Base-by-base conservation (phyloP, 1,284 basidiomycete genomes). In the Ustilago curta region DNA sequence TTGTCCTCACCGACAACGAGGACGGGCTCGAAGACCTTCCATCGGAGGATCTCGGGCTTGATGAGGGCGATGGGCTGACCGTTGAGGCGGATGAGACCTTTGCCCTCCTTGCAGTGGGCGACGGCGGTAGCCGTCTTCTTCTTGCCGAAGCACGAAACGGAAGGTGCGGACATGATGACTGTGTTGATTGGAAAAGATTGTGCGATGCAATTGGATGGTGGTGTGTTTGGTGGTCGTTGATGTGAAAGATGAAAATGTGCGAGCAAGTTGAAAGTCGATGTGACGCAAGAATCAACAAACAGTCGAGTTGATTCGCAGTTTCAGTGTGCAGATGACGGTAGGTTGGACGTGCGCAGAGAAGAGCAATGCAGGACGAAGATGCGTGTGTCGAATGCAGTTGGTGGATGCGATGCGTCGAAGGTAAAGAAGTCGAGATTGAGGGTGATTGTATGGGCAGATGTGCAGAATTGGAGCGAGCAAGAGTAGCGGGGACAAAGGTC, bases 61-160 rank as follows among this genome's bases (percentile, higher is more conserved):
- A 96, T 90, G 85, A 99, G 93, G 86, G 91, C 90, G 88, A 99
- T 94, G 85, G 97, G 97, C 62, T 93, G 92, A 80, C 96, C 95
- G 86, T 99, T 98, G 87, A 99, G 90, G 85, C 95, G 93, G 87
- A 99, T 92, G 85, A 97, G 90, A 70, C 97, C 97, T 87, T 94
- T 94, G 83, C 97, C 97, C 88, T 97, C 94, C 87, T 86, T 82
- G 76, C 70, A 77, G 74, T 76, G 62, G 59, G 81, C 79, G 52
- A 82, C 79, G 59, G 79, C 81, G 61, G 83, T 83, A 42, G 84
- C 78, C 63, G 83, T 85, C 82, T 85, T 85, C 82, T 86, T 86
- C 84, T 86, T 86, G 67, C 85, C 85, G 78, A 85, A 86, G 76
- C 83, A 85, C 70, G 83, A 83, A 53, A 86, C 85, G 67, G 81